A percentile compares a stretch with the other conserved stretches of the same genome.
Evolutionary conservation across 345 rosid genomes (phyloP).

Genomic region (Eucalyptus tenuipes): DNA sequence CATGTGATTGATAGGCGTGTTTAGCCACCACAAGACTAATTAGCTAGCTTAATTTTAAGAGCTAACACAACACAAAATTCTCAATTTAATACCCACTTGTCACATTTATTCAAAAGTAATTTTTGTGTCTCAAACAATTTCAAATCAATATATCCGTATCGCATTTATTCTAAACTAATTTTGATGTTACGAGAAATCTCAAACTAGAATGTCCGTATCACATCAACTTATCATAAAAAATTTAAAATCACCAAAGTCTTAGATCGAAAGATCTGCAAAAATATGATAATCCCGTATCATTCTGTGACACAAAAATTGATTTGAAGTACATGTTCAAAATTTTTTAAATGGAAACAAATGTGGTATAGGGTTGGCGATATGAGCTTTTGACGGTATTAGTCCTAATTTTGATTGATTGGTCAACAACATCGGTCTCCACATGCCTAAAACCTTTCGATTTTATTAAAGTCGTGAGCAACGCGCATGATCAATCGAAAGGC

Average conservation of each 20-base stretch:
- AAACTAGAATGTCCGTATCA: accelerated
- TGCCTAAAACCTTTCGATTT: not conserved
- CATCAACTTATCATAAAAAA: not conserved
- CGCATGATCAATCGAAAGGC: not conserved
- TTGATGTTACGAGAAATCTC: accelerated
- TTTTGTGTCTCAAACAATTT: accelerated
- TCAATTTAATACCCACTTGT: accelerated
- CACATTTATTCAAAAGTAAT: not conserved
- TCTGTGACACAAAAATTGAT: accelerated
- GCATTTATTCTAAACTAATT: no score
- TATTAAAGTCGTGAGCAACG: not conserved
- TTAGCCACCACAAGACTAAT: not conserved
- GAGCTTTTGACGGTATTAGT: not conserved
- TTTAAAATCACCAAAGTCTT: not conserved
- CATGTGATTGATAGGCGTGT: not conserved
- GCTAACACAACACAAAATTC: not conserved
- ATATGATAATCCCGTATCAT: not conserved
- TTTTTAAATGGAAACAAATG: not conserved
- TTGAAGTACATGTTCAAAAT: no score
- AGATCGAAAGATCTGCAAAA: not conserved
- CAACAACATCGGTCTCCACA: not conserved
- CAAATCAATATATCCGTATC: accelerated
- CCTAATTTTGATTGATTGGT: not conserved
- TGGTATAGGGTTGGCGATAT: no score
- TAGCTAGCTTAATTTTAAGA: not conserved